phyloP scores from a whole-genome alignment of 257 asterid genomes.

The Solanum gandarillasii region DNA sequence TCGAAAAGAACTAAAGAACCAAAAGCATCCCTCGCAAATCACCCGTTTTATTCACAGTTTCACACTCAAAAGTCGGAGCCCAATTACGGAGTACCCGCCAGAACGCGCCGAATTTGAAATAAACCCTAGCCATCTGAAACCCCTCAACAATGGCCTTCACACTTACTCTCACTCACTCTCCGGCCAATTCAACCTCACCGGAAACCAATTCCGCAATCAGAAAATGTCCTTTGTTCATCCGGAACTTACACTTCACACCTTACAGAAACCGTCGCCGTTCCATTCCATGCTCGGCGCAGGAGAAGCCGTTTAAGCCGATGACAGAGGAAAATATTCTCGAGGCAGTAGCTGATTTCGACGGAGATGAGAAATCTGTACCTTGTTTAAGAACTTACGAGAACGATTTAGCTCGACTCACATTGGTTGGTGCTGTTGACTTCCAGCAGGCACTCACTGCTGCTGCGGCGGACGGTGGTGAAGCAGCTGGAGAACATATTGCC shows the following conservation, averaged over 20 bases:
- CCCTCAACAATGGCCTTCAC: constrained; percentile 35
- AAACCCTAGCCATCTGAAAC: not conserved
- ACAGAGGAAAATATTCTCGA: constrained; percentile 47
- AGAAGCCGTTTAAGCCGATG: constrained; percentile 18
- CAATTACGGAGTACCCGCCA: not conserved
- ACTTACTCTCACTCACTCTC: constrained; percentile 13
- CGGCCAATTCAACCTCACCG: constrained; percentile 5
- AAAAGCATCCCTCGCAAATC: not conserved
- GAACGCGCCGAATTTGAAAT: not conserved
- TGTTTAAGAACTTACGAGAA: constrained; percentile 73
- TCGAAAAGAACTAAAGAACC: accelerated
- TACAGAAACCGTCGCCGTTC: not conserved
- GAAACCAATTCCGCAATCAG: constrained; percentile 1
- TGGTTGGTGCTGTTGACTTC: constrained; percentile 64
- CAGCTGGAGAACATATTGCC: constrained; percentile 60
- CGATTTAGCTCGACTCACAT: constrained; percentile 56
- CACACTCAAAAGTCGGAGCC: not conserved
- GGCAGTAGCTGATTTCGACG: constrained; percentile 34
- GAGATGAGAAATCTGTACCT: constrained; percentile 17
- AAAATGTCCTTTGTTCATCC: constrained; percentile 5
- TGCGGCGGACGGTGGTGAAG: constrained; percentile 82
- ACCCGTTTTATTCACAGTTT: no score
- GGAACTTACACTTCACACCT: constrained; percentile 10
- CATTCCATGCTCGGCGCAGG: constrained; percentile 18
- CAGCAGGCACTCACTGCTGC: constrained; percentile 90